phyloP scores from a whole-genome alignment of 345 rosid genomes.

The Turritis glabra region DNA sequence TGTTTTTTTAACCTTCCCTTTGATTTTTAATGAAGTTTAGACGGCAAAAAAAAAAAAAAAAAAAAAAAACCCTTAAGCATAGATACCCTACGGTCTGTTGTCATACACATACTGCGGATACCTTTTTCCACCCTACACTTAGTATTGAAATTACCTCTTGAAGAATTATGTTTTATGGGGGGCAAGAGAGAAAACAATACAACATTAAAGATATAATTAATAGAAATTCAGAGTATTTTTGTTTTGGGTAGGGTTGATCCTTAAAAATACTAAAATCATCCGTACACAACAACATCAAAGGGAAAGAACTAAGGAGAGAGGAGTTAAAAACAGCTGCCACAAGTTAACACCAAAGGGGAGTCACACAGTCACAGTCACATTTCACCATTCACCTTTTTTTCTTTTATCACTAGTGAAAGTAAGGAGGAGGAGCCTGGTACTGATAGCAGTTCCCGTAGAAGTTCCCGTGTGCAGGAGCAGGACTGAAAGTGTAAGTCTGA shows the following conservation, averaged over 20 bases:
- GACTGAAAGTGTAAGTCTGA: slow-evolving; percentile 69
- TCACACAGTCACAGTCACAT: slow-evolving; percentile 67
- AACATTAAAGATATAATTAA: slow-evolving; percentile 53
- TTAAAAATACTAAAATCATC: slow-evolving; percentile 61
- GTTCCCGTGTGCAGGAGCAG: slow-evolving; percentile 72
- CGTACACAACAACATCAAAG: slow-evolving; percentile 55
- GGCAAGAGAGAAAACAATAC: slow-evolving; percentile 27
- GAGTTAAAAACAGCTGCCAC: slow-evolving; percentile 37
- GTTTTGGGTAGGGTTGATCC: slow-evolving; percentile 42
- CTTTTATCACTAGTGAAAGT: slow-evolving; percentile 59
- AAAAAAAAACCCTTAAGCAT: too few species aligned
- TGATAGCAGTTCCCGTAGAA: slow-evolving; percentile 92
- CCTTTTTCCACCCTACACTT: too few species aligned
- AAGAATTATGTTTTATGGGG: too few species aligned
- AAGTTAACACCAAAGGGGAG: slow-evolving; percentile 38
- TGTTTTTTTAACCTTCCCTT: too few species aligned
- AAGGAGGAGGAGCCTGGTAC: slow-evolving; percentile 72
- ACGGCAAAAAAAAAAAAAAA: too few species aligned
- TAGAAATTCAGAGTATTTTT: slow-evolving; percentile 20
- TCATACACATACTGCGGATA: too few species aligned
- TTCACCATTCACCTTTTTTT: slow-evolving; percentile 26
- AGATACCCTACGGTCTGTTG: too few species aligned
- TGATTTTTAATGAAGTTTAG: too few species aligned
- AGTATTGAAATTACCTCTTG: too few species aligned
- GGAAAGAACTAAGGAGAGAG: slow-evolving; percentile 19